Base-by-base conservation (phyloP, 441 rosid genomes). In the Lepidium campestre region DNA sequence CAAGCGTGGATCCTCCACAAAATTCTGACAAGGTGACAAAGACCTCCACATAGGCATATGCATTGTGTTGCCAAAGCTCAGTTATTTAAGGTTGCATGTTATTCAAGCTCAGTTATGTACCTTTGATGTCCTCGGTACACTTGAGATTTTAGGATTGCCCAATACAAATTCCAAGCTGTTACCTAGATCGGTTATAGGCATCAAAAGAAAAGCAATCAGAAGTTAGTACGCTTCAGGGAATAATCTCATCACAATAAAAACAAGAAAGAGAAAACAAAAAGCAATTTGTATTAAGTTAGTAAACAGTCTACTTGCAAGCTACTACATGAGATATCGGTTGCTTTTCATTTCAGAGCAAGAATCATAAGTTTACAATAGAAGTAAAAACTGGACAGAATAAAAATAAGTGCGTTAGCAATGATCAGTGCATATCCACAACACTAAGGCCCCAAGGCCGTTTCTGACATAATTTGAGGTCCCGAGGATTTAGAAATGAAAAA, bases 101-200 rank as follows among this genome's bases (percentile, higher is more conserved):
- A 65, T 12, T 25, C 29, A 39, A 57, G 65, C 41, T 22, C 11
- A 57, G 34, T 29, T 31, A 66, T 15, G 23, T 49, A 88, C 91
- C 91, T 78, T 75, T 15, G 77, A 52, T 53, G 63, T 59, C 48
- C 67, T 66, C 14, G 35, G 55, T 18, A 78, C 75, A 75, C 67
- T 75, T 64, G 80, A 52, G 36, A 63, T 77, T 70, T 78, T 79
- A 68, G 71, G 81, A 70, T 68, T 70, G 50, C 59, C 80, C 5
- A 78, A 73, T 56, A 80, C 85, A 75, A 80, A 72, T 15, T 79
- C 87, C 56, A 83, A 78, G 68, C 81, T 77, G 58, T 70, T 80
- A 32, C 80, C 93, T 63, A 85, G 60, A 77, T 70, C 87, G 79
- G 77, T 54, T 57, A 57, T 56, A 61, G 23, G 68, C 49, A 59